Base-by-base conservation (phyloP, 192 early-diverging fungal genomes). In the Coemansia sp. region DNA sequence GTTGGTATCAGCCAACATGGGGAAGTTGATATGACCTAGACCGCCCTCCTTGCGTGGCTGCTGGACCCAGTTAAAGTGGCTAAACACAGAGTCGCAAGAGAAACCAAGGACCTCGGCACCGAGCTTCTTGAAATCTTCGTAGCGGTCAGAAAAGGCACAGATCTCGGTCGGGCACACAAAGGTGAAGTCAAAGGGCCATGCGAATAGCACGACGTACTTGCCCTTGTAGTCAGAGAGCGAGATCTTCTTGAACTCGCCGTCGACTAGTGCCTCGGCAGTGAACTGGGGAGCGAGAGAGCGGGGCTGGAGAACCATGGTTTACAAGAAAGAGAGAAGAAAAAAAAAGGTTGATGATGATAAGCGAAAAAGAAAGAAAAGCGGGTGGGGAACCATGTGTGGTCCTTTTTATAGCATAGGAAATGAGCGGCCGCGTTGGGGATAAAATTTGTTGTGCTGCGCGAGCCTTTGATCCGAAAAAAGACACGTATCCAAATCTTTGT, bases 91-190 rank as follows among this genome's bases (percentile, higher is more conserved):
- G 85, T 91, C 90, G 80, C 84, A 85, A 40, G 89, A 91, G 79
- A 83, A 85, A 67, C 84, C 90, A 24, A 90, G 76, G 45, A 94
- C 90, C 67, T 89, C 91, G 67, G 89, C 86, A 80, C 89, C 89
- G 27, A 93, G 74, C 62, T 84, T 87, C 66, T 88, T 82, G 85
- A 98, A 98, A 76, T 95, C 89, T 13, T 86, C 87, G 65, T 87
- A 85, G 70, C 88, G 87, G 79, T 98, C 94, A 67, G 87, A 88
- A 87, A 94, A 94, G 34, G 92, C 92, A 62, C 93, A 88, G 84
- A 97, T 93, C 82, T 97, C 94, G 67, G 95, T 96, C 34, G 95
- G 95, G 86, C 95, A 97, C 56, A 92, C 90, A 63, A 92, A 92
- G 64, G 90, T 92, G 78, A 91, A 97, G 82, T 95, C 95, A 63